Base-by-base conservation (phyloP, 139 green algal genomes). In the Asterochloris sp. region DNA sequence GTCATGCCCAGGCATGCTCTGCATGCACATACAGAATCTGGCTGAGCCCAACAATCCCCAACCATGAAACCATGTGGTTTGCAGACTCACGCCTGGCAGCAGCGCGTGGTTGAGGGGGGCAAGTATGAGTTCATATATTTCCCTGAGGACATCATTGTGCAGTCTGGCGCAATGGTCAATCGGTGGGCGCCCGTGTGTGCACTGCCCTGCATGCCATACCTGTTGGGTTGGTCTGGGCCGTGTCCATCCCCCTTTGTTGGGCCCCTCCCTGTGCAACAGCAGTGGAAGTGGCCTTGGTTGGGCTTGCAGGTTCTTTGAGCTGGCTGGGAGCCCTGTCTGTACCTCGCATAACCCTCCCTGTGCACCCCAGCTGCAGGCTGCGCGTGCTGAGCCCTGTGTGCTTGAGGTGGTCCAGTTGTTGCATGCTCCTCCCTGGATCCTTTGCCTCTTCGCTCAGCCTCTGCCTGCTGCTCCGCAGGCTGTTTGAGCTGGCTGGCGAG, bases 71-170 rank as follows among this genome's bases (percentile, higher is more conserved):
- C 38, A 54, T 54, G 38, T 54, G 38, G 4, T 54, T 54, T 54
- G 76, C 76, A 69, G 54, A 69, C 68, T 38, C 76, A 69, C 16
- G 68, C 76, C 21, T 15, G 12, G 17, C 17, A 47, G 23, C 68
- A 62, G 76, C 60, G 68, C 16, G 54, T 13, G n/a, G n/a, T 38
- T 17, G 26, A 69, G 17, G 60, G n/a, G 23, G 60, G 60, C 54
- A 69, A 80, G 60, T 80, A 80, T 12, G 54, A 69, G 54, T 80
- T 60, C 76, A 80, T 80, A 13, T 80, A 80, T 21, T 80, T 80
- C 60, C 76, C 76, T 60, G 76, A 80, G 38, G 76, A 80, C 10
- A 62, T 69, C n/a, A 80, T 80, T 80, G 76, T 80, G 10, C 76
- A 80, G 21, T 60, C 76, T 54, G 76, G 67, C 19, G 61, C 19